A percentile compares a stretch with the other conserved stretches of the same genome.
These are phyloP conservation scores for Cornus kousa DNA, from an alignment of 148 eudicot species.

Conservation along the genomic window DNA sequence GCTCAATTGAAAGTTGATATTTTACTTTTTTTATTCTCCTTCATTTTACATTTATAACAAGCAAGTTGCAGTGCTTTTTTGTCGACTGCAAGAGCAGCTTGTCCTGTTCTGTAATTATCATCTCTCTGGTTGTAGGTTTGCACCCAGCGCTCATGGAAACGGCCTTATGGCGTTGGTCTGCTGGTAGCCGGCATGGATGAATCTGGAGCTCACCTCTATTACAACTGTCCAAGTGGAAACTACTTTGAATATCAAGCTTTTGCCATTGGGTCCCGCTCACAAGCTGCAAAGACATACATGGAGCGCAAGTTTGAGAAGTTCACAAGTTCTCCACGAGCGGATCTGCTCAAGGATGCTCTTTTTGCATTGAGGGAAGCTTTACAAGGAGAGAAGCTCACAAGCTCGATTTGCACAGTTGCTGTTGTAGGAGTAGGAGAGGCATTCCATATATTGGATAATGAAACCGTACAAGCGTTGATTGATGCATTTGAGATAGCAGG, in stretches of 20 bases:
- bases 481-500: slow-evolving; percentile 79
- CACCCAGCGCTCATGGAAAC: slow-evolving; percentile 97
- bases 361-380: slow-evolving; percentile 91
- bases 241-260: slow-evolving; percentile 95
- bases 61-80: not conserved
- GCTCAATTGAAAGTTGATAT: not conserved
- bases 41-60: not conserved
- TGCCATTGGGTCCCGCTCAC: slow-evolving; percentile 97
- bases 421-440: slow-evolving; percentile 82
- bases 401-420: slow-evolving; percentile 85
- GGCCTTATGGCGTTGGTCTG: slow-evolving; percentile 96
- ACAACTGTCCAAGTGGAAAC: slow-evolving; percentile 99
- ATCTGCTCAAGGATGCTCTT: slow-evolving; percentile 85
- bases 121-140: slow-evolving; percentile 58
- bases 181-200: slow-evolving; percentile 97
- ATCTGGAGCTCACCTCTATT: slow-evolving; percentile 94
- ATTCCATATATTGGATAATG: slow-evolving; percentile 68
- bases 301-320: slow-evolving; percentile 84
- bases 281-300: slow-evolving; percentile 96
- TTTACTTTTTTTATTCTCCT: too few relatives aligned
- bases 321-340: slow-evolving; percentile 61
- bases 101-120: not conserved
- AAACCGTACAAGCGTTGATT: slow-evolving; percentile 70
- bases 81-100: slow-evolving; percentile 10
- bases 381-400: slow-evolving; percentile 88